Base-by-base conservation (phyloP, 495 filamentous ascomycete species). In the Neurospora sp. region DNA sequence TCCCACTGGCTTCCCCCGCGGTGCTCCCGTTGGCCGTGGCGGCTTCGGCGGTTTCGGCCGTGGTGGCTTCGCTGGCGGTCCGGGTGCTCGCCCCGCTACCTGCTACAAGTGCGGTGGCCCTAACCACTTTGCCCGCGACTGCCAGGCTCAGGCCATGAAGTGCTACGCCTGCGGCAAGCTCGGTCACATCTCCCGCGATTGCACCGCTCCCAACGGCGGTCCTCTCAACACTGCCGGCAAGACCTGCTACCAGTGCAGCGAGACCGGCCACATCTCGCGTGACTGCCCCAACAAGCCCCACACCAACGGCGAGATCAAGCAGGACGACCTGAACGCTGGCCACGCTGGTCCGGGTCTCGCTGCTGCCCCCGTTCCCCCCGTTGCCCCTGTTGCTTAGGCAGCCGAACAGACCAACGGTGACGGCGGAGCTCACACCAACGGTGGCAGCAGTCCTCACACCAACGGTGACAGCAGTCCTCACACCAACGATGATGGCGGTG, bases 91-190 rank as follows among this genome's bases (percentile, higher is more conserved):
- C 70, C 89, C 93, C 69, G 92, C 96, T 27, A 98, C 94, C 70
- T 99, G 96, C 89, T 98, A 98, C 88, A 98, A 98, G 87, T 99
- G 96, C 82, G 96, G 96, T 77, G 96, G 96, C 14, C 96, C 96
- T 68, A 99, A 99, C 86, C 96, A 99, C 83, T 99, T 93, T 78
- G 96, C 96, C 69, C 92, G 96, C 74, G 96, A 99, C 81, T 99
- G 96, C 87, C 96, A 99, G 85, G 96, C 96, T 74, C 96, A 98
- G 85, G 94, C 95, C 71, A 97, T 97, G 94, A 99, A 99, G 84
- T 99, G 96, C 88, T 99, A 98, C 82, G 95, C 96, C 75, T 99
- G 96, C 81, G 96, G 96, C 80, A 99, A 99, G 85, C 89, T 97
- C 69, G 96, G 96, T 61, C 96, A 99, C 85, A 98, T 98, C 82